A percentile compares a stretch with the other conserved stretches of the same genome.
Conservation (phyloP, 2,329 filamentous ascomycete genomes). For the Lasiodiplodia citricola region DNA sequence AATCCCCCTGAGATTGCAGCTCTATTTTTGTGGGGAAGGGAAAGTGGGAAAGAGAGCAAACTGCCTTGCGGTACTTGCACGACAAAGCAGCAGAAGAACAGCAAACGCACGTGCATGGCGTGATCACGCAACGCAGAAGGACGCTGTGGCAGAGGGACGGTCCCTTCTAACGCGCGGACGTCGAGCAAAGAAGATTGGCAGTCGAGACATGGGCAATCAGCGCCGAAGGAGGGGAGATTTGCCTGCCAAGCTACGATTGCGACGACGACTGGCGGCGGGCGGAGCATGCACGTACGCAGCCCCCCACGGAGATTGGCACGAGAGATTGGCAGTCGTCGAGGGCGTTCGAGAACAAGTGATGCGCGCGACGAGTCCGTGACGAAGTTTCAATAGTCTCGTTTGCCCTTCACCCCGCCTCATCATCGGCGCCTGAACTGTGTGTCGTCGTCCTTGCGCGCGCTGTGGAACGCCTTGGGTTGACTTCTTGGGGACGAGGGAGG, state of each 20-base stretch:
- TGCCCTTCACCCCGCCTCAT: neutral
- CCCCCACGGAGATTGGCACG: conserved; percentile 3
- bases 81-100: neutral
- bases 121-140: neutral
- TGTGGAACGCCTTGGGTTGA: neutral
- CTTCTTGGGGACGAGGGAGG: too few species aligned
- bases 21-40: neutral
- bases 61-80: neutral
- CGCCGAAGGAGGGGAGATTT: neutral
- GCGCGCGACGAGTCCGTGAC: neutral
- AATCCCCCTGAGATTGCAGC: conserved; percentile 30
- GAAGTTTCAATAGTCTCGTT: neutral
- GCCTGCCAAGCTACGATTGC: neutral
- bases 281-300: neutral
- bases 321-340: neutral
- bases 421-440: neutral
- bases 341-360: neutral
- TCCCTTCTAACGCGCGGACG: neutral
- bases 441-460: neutral
- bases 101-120: conserved; percentile 11
- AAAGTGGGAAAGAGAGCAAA: neutral
- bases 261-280: neutral
- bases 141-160: neutral
- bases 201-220: neutral
- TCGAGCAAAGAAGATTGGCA: neutral